These are phyloP conservation scores for Botrytis squamosa DNA, from an alignment of 2,329 filamentous ascomycete species.

Conservation along the genomic window DNA sequence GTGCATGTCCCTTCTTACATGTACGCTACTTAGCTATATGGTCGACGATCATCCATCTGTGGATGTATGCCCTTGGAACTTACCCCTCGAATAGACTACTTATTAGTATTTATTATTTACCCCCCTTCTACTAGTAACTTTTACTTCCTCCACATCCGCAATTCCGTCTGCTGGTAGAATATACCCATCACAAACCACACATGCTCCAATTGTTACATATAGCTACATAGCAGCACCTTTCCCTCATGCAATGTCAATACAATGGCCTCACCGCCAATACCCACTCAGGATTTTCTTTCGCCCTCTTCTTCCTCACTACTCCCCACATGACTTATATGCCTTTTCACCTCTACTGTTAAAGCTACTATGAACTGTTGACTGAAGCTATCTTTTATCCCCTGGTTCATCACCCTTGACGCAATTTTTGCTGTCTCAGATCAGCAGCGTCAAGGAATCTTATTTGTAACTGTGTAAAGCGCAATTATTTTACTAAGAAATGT, in stretches of 20 bases:
- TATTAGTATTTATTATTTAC: background rate
- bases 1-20: background rate
- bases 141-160: background rate
- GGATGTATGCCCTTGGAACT: background rate
- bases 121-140: no score
- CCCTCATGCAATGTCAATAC: background rate
- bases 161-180: background rate
- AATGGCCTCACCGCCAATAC: background rate
- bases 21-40: background rate
- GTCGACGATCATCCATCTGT: background rate
- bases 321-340: background rate
- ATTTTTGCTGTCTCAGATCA: background rate
- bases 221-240: background rate
- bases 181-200: background rate
- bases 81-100: background rate
- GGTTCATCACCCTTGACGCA: background rate
- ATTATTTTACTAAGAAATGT: background rate
- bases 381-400: background rate
- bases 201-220: background rate
- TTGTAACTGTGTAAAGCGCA: background rate
- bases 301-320: background rate
- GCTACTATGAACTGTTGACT: background rate
- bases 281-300: background rate
- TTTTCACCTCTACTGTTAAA: background rate
- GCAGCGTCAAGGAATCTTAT: background rate